Conservation (phyloP, 176 grass and related monocot species). For the Panicum miliaceum region DNA sequence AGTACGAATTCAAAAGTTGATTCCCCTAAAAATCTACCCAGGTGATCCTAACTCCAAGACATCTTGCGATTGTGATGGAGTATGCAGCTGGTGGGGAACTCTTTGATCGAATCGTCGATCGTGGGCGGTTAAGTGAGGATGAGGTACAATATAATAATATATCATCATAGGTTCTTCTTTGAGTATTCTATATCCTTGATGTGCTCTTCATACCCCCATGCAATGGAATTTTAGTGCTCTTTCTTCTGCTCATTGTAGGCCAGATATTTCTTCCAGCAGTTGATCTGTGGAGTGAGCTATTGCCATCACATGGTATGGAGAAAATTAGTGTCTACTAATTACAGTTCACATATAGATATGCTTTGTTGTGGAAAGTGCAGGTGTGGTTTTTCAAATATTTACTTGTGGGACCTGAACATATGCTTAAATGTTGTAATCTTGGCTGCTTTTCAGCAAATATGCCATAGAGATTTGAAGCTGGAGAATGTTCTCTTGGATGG, state of each 20-base stretch:
- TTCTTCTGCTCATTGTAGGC: conserved; percentile 48
- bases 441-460: conserved; percentile 74
- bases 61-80: conserved; percentile 86
- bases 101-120: conserved; percentile 67
- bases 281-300: conserved; percentile 79
- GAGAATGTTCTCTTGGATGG: conserved; percentile 82
- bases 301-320: conserved; percentile 72
- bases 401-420: conserved; percentile 40
- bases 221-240: neutral
- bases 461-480: conserved; percentile 86
- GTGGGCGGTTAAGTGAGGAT: conserved; percentile 68
- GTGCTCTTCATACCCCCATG: neutral
- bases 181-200: neutral
- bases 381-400: conserved; percentile 46
- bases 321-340: conserved; percentile 18
- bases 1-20: conserved; percentile 3
- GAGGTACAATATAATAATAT: conserved; percentile 52
- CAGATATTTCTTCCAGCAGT: conserved; percentile 89
- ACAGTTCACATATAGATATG: conserved; percentile 38
- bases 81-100: conserved; percentile 75
- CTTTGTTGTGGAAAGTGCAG: conserved; percentile 37
- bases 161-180: neutral
- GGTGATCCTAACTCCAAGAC: conserved; percentile 70
- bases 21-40: conserved; percentile 38
- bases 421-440: conserved; percentile 46